Percentiles rank a stretch among this genome's conserved stretches.
Evolutionary conservation across 305 asterid genomes (phyloP).

Genomic region (Fraxinus angustifolia): DNA sequence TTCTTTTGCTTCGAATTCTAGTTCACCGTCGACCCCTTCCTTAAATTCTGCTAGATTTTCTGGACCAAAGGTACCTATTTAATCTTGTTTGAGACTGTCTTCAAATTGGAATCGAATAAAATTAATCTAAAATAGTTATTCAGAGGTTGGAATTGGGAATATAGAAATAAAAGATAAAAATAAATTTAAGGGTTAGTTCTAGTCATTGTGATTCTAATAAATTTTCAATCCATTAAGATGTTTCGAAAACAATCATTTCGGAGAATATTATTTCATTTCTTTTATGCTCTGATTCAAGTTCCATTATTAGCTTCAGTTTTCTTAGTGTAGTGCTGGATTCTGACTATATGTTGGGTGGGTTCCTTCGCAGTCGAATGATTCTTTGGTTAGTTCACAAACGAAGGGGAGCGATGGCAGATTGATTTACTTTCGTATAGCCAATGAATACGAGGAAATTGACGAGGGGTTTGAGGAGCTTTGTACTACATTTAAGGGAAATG

Average conservation of each 20-base stretch:
- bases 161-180: not conserved
- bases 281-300: not conserved
- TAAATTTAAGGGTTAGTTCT: not conserved
- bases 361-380: constrained; percentile 23
- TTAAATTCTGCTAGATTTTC: constrained; percentile 31
- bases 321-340: not conserved
- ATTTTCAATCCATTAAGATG: too few species aligned
- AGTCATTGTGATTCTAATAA: not conserved
- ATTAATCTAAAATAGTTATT: not conserved
- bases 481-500: constrained; percentile 29
- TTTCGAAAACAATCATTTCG: too few species aligned
- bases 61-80: constrained; percentile 32
- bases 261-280: not conserved
- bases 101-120: too few species aligned
- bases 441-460: constrained; percentile 22
- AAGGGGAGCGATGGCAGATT: constrained; percentile 26
- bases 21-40: constrained; percentile 29
- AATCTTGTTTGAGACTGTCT: not conserved
- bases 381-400: constrained; percentile 9
- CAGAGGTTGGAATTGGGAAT: not conserved
- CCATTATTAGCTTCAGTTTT: not conserved
- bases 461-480: constrained; percentile 24
- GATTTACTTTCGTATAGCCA: constrained; percentile 25
- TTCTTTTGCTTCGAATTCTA: constrained; percentile 37
- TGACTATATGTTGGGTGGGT: not conserved